phyloP scores from a whole-genome alignment of 2,329 filamentous ascomycete genomes.

The Cladosporium sp. region DNA sequence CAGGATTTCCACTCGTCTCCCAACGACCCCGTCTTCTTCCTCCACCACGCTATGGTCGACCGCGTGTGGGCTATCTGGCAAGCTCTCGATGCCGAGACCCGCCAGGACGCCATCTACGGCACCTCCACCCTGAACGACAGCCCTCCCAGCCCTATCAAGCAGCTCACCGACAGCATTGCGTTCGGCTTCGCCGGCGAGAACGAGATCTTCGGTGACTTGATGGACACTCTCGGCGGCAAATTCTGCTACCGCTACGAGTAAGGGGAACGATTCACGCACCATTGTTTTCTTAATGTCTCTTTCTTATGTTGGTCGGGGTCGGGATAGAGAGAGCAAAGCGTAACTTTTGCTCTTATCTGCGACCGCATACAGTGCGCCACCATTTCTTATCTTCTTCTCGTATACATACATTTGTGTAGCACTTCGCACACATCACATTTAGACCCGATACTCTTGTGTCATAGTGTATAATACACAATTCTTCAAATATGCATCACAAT shows the following conservation, averaged over 20 bases:
- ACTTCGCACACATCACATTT: neutral
- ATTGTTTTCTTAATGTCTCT: neutral
- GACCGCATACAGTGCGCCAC: neutral
- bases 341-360: neutral
- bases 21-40: constrained; percentile 48
- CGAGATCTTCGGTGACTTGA: constrained; percentile 16
- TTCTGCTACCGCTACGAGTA: constrained; percentile 23
- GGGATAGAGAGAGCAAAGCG: neutral
- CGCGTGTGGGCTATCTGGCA: constrained; percentile 51
- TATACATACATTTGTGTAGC: neutral
- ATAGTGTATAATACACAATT: neutral
- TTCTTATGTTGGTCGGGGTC: neutral
- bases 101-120: constrained; percentile 41
- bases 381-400: neutral
- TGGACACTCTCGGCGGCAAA: constrained; percentile 19
- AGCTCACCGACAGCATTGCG: constrained; percentile 41
- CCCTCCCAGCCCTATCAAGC: constrained; percentile 45
- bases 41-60: constrained; percentile 50
- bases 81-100: constrained; percentile 38
- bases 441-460: neutral
- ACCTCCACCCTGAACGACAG: constrained; percentile 47
- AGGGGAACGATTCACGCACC: constrained; percentile 2
- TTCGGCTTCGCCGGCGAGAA: constrained; percentile 19
- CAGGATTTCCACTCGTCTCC: constrained; percentile 37
- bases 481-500: no score